These are phyloP conservation scores for Cyclocybe cylindracea DNA, from an alignment of 768 basidiomycete species.

Conservation along the genomic window DNA sequence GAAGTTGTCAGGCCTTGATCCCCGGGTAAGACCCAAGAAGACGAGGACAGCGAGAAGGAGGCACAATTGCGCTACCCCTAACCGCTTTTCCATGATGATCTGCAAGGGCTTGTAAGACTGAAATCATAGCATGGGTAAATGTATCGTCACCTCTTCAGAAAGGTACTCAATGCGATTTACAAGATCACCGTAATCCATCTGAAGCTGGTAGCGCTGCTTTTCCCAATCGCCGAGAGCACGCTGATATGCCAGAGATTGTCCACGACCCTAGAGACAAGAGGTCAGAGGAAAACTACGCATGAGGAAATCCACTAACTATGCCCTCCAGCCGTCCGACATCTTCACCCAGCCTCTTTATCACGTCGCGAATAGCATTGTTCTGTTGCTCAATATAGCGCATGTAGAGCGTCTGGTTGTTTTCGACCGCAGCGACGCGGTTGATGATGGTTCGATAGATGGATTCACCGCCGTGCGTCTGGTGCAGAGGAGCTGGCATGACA, in stretches of 20 bases:
- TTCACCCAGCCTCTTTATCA: constrained; percentile 73
- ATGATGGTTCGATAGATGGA: constrained; percentile 97
- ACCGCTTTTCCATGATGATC: constrained; percentile 86
- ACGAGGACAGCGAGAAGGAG: constrained; percentile 81
- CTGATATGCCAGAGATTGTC: constrained; percentile 67
- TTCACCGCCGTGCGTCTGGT: constrained; percentile 57
- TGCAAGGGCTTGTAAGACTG: constrained; percentile 25
- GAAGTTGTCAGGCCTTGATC: constrained; percentile 46
- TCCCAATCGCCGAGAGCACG: constrained; percentile 70
- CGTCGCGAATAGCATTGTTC: constrained; percentile 69
- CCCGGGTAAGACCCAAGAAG: constrained; percentile 86
- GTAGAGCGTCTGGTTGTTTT: constrained; percentile 85
- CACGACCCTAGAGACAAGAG: constrained; percentile 50
- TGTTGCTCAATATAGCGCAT: constrained; percentile 91
- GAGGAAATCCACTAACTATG: constrained; percentile 48
- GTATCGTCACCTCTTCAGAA: constrained; percentile 71
- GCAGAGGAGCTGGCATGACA: constrained; percentile 12
- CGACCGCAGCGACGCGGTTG: constrained; percentile 84
- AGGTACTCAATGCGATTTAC: constrained; percentile 72
- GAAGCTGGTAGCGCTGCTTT: constrained; percentile 61
- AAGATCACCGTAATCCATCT: constrained; percentile 71
- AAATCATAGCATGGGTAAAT: constrained; percentile 1
- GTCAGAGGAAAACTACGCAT: not conserved
- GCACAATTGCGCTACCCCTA: constrained; percentile 86
- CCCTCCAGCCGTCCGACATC: constrained; percentile 80